Percentiles rank a stretch among this genome's conserved stretches.
Evolutionary conservation across 192 early-diverging fungal species (phyloP).

Genomic region (Glomus cerebriforme): DNA sequence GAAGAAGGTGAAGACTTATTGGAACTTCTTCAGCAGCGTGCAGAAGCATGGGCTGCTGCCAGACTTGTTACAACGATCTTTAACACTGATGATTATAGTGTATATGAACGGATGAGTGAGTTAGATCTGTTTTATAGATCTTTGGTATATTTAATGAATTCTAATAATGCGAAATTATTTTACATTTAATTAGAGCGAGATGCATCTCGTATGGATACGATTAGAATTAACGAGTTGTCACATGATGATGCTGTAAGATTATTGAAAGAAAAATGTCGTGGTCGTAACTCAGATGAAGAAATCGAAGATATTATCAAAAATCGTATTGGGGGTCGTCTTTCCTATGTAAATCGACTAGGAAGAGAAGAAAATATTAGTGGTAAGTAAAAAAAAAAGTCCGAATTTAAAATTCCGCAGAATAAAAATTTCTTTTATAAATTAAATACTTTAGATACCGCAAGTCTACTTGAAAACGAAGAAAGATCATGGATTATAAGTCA

Average conservation of each 20-base stretch:
- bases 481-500: background rate
- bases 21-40: conserved; percentile 28
- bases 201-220: conserved; percentile 30
- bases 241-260: background rate
- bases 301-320: background rate
- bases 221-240: conserved; percentile 1
- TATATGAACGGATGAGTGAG: conserved; percentile 30
- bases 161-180: background rate
- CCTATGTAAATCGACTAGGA: conserved; percentile 22
- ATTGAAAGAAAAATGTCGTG: background rate
- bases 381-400: background rate
- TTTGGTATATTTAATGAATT: background rate
- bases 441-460: background rate
- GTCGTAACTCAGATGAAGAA: conserved; percentile 7
- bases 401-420: background rate
- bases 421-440: background rate
- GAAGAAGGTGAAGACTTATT: conserved; percentile 27
- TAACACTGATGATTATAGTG: conserved; percentile 32
- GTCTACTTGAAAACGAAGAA: conserved; percentile 14
- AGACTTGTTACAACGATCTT: conserved; percentile 21
- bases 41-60: conserved; percentile 31
- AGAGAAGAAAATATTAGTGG: conserved; percentile 12
- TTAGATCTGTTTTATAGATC: background rate
- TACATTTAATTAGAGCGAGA: conserved; percentile 18
- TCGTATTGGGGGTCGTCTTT: conserved; percentile 20